Evolutionary conservation across 73 alveolate genomes (phyloP).

Genomic region (Paramecium octaurelia): DNA sequence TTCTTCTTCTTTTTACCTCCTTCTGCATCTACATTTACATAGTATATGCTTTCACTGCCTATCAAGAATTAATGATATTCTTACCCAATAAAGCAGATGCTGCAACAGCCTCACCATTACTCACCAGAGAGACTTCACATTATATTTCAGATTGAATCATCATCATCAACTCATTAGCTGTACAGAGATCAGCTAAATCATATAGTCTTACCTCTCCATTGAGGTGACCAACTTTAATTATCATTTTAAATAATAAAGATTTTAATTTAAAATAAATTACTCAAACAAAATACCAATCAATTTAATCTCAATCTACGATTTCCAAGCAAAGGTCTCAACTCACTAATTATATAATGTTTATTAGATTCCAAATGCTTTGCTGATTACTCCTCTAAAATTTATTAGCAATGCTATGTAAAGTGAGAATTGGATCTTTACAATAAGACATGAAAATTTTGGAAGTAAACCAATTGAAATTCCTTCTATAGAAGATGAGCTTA

Average conservation of each 20-base stretch:
- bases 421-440: not conserved
- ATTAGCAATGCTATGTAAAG: not conserved
- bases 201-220: conserved; percentile 32
- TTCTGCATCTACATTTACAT: conserved; percentile 38
- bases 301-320: not conserved
- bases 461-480: not conserved
- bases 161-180: conserved; percentile 37
- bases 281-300: not conserved
- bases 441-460: not conserved
- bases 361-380: not conserved
- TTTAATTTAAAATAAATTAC: not conserved
- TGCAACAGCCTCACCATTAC: not conserved
- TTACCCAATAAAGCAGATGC: conserved; percentile 43
- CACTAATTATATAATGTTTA: not conserved
- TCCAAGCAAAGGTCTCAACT: not conserved
- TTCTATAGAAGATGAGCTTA: not conserved
- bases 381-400: not conserved
- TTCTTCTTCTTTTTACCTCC: conserved; percentile 58
- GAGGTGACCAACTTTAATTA: conserved; percentile 4
- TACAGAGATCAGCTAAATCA: not conserved
- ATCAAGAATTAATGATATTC: not conserved
- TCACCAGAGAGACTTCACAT: conserved; percentile 15
- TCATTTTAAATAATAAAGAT: not conserved
- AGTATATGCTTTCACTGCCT: not conserved
- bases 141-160: conserved; percentile 9